Percentiles rank a stretch among this genome's conserved stretches.
phyloP scores from a whole-genome alignment of 345 rosid genomes.

The Sonneratia alba region DNA sequence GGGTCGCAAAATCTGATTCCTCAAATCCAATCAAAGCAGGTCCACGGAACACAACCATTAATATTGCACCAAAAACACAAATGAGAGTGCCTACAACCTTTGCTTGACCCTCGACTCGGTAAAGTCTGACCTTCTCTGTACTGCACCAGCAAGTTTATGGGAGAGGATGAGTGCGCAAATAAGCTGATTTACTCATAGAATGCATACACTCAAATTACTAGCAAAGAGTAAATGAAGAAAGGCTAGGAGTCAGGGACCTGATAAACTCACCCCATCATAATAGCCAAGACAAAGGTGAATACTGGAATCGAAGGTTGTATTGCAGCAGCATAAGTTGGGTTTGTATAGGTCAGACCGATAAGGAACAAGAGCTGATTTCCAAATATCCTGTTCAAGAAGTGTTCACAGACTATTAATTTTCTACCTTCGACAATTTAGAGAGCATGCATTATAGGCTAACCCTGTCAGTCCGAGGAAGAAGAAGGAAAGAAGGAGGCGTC shows the following conservation, averaged over 20 bases:
- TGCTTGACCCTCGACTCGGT: conserved; percentile 80
- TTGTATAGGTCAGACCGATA: conserved; percentile 87
- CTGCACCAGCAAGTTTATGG: conserved; percentile 46
- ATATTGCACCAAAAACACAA: conserved; percentile 79
- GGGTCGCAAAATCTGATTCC: conserved; percentile 36
- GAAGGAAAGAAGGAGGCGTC: conserved; percentile 53
- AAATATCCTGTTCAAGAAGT: conserved; percentile 53
- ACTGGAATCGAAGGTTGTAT: conserved; percentile 97
- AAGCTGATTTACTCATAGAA: conserved; percentile 8
- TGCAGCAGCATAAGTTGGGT: conserved; percentile 98
- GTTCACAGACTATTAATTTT: not conserved
- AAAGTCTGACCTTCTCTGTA: conserved; percentile 82
- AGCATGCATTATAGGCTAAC: conserved; percentile 24
- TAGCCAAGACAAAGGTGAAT: conserved; percentile 84
- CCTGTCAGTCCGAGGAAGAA: conserved; percentile 89
- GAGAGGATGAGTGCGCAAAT: conserved; percentile 9
- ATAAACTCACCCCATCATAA: conserved; percentile 73
- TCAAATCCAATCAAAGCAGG: conserved; percentile 63
- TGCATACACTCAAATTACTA: not conserved
- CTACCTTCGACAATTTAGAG: not conserved
- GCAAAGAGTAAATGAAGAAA: conserved; percentile 1
- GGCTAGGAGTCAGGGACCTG: not conserved
- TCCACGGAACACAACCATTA: conserved; percentile 84
- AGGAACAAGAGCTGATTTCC: conserved; percentile 96
- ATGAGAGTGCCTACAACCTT: conserved; percentile 81